Evolutionary conservation across 768 basidiomycete species (phyloP).

Genomic region (Inosperma sp.): DNA sequence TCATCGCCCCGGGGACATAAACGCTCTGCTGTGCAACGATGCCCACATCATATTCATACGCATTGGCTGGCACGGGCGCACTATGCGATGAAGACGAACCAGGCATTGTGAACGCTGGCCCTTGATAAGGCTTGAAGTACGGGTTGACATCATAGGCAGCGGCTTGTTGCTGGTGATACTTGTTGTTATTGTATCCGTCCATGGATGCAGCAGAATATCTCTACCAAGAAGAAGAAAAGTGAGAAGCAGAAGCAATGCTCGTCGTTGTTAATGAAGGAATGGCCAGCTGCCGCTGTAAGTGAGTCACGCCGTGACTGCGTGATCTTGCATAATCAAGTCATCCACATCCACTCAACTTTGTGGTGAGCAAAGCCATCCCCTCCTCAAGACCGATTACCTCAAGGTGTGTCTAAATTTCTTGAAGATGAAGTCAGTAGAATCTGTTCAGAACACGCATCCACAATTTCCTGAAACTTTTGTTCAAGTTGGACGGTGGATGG

Average conservation of each 20-base stretch:
- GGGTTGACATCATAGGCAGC: conserved; percentile 63
- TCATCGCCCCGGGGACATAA: conserved; percentile 88
- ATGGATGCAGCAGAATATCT: conserved; percentile 28
- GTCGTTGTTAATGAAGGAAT: background rate
- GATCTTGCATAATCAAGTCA: conserved; percentile 27
- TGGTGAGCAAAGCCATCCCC: conserved; percentile 26
- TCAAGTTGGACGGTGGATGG: conserved; percentile 31
- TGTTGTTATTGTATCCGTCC: conserved; percentile 42
- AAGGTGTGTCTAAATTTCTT: conserved; percentile 33
- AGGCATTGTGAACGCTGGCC: conserved; percentile 64
- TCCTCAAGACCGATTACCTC: conserved; percentile 27
- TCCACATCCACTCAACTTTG: conserved; percentile 15
- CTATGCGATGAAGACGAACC: conserved; percentile 63
- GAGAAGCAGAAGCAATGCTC: background rate
- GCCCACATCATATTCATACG: conserved; percentile 89
- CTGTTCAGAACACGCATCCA: background rate
- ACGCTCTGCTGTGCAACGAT: conserved; percentile 88
- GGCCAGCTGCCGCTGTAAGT: background rate
- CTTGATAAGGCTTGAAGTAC: conserved; percentile 77
- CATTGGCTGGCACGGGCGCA: conserved; percentile 82
- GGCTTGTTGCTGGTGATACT: conserved; percentile 54
- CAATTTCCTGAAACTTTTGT: conserved; percentile 7
- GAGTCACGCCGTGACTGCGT: background rate
- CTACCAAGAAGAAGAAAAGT: background rate
- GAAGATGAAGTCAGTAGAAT: background rate